Evolutionary conservation across 2,329 filamentous ascomycete species (phyloP), one percentile per base, ranked within the genome.

Genomic region (Pyrenochaeta sp.): DNA sequence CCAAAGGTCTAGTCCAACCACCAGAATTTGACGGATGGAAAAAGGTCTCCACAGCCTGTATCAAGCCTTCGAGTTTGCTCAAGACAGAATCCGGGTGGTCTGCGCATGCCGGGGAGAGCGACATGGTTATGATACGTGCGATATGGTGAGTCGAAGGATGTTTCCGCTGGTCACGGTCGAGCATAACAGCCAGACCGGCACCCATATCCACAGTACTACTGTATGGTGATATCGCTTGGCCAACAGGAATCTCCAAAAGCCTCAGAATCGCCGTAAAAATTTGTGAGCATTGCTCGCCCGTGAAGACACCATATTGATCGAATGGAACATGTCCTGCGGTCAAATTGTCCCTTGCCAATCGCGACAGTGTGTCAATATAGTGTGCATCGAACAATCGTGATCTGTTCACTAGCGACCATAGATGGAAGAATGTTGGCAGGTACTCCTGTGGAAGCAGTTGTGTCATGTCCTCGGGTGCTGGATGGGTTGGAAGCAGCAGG

Each of bases 11-110:
- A 1, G 93, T 96, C 94, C 94, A 99, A 10, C 78, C 78, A 10
- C 94, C 94, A 38, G 93, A 89, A 69, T 99, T 99, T 2, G 94
- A 99, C 2, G 94, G 94, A 63, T 99, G 94, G 78, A 96, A 99
- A 72, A 99, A 99, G 1, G 94, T 99, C 71, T 99, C 94, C 32
- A 97, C 88, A 3, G 92, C 94, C 69, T 97, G 89, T 57, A 99
- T 88, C 38, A 99, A 78, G 0, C 90, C 93, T 69, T 99, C 93
- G 4, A 99, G 81, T 54, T 89, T 90, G 22, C 87, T 84, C 60
- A 99, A 74, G 29, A 96, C 84, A 1, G 92, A 97, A 41, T 87
- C 86, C 20, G 87, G 80, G n/a, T 84, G 79, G 28, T 89, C 83
- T 35, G 95, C 75, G 61, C 90, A 94, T 31, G 85, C 78, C 1